A percentile compares a stretch with the other conserved stretches of the same genome.
Conservation (phyloP, 345 rosid genomes). For the Eutrema yunnanense region DNA sequence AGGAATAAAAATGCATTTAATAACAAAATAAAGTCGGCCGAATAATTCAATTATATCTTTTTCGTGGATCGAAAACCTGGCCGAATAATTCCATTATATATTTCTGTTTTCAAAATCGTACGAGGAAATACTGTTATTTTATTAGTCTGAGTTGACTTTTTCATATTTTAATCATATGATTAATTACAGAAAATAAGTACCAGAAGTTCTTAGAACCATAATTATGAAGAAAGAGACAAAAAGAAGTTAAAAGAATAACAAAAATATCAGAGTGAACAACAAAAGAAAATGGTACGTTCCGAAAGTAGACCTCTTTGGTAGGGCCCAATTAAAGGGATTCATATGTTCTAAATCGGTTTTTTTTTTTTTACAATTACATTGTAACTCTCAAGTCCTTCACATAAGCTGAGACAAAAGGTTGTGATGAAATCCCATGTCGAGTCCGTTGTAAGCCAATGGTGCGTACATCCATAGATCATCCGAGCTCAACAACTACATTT, state of each 20-base stretch:
- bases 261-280: background rate
- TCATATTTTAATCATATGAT: constrained; percentile 1
- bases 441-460: constrained; percentile 85
- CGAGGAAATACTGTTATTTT: background rate
- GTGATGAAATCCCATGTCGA: constrained; percentile 70
- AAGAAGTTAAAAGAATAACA: constrained; percentile 3
- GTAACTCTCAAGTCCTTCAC: constrained; percentile 11
- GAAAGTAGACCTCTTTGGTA: constrained; percentile 4
- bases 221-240: constrained; percentile 10
- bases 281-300: constrained; percentile 9
- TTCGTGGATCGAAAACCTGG: too few relatives aligned
- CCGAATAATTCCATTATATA: background rate
- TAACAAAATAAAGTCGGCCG: background rate
- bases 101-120: background rate
- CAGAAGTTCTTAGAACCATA: constrained; percentile 17
- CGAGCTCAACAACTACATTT: constrained; percentile 78
- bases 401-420: constrained; percentile 44
- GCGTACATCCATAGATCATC: constrained; percentile 98
- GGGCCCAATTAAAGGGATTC: background rate
- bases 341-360: constrained; percentile 18
- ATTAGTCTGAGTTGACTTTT: constrained; percentile 16
- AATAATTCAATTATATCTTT: background rate
- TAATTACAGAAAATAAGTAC: background rate
- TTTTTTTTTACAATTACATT: constrained; percentile 12
- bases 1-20: background rate